Percentiles rank a stretch among this genome's conserved stretches.
phyloP scores from a whole-genome alignment of 257 asterid species.

The Penstemon newberryi region DNA sequence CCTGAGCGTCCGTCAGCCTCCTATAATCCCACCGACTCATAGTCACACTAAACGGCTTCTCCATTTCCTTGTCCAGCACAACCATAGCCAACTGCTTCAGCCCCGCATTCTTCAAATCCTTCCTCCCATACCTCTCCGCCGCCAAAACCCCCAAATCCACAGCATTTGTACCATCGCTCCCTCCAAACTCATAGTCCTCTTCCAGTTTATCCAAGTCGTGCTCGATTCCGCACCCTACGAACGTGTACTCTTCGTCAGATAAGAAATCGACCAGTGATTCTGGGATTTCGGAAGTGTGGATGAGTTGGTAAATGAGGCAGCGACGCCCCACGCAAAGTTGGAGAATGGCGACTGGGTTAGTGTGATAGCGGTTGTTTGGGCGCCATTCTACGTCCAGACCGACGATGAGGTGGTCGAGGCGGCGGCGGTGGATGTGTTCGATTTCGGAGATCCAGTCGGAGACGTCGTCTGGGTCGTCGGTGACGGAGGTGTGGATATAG shows the following conservation, averaged over 20 bases:
- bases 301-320: slow-evolving; percentile 42
- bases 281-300: slow-evolving; percentile 31
- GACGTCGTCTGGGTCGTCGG: slow-evolving; percentile 30
- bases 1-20: slow-evolving; percentile 29
- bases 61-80: slow-evolving; percentile 30
- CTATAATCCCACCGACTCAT: slow-evolving; percentile 36
- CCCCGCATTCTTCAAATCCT: slow-evolving; percentile 5
- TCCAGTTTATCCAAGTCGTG: slow-evolving; percentile 30
- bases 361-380: slow-evolving; percentile 16
- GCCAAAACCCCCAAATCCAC: slow-evolving; percentile 34
- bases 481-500: slow-evolving; percentile 34
- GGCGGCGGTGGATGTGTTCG: slow-evolving; percentile 9
- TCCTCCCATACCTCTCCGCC: background rate
- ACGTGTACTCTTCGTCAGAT: slow-evolving; percentile 12
- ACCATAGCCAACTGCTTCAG: slow-evolving; percentile 25
- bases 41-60: slow-evolving; percentile 26
- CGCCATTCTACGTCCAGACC: slow-evolving; percentile 54
- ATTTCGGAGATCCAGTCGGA: slow-evolving; percentile 33
- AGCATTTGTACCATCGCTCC: background rate
- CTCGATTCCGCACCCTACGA: slow-evolving; percentile 34
- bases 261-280: slow-evolving; percentile 27
- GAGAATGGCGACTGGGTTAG: slow-evolving; percentile 38
- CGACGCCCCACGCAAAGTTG: slow-evolving; percentile 40
- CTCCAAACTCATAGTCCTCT: slow-evolving; percentile 27
- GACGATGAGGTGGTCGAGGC: slow-evolving; percentile 33